These are phyloP conservation scores for Pisolithus orientalis DNA, from an alignment of 768 basidiomycete genomes.

Conservation along the genomic window DNA sequence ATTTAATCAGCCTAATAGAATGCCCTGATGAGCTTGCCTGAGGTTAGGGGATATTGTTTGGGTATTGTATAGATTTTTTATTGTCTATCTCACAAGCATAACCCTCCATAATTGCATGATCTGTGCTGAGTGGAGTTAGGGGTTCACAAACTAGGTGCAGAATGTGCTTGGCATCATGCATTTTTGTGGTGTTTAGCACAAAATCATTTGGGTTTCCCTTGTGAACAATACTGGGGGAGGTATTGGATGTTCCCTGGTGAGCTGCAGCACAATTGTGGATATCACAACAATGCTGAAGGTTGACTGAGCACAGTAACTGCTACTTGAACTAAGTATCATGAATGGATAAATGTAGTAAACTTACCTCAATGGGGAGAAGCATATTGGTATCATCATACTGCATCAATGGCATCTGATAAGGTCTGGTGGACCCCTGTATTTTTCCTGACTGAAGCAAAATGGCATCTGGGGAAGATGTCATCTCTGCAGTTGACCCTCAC, in stretches of 20 bases:
- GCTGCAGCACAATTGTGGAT: constrained; percentile 7
- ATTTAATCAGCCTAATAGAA: background rate
- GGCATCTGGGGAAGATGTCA: background rate
- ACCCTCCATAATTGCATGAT: background rate
- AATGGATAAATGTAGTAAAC: background rate
- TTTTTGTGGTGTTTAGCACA: background rate
- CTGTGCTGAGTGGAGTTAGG: background rate
- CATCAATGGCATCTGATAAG: background rate
- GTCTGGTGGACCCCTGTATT: background rate
- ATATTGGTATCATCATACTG: background rate
- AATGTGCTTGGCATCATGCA: background rate
- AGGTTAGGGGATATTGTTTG: background rate
- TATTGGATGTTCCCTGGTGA: background rate
- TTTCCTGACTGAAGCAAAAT: background rate
- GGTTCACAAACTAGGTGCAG: background rate
- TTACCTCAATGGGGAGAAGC: background rate
- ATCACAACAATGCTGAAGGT: constrained; percentile 16
- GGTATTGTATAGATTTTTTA: background rate
- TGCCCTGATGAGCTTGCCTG: background rate
- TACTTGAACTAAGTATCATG: background rate
- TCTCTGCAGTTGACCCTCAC: background rate
- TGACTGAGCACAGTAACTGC: constrained; percentile 12
- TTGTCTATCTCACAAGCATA: background rate
- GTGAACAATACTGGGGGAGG: background rate
- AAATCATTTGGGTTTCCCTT: background rate